phyloP scores from a whole-genome alignment of 345 rosid species.

The Euphorbia peplus region DNA sequence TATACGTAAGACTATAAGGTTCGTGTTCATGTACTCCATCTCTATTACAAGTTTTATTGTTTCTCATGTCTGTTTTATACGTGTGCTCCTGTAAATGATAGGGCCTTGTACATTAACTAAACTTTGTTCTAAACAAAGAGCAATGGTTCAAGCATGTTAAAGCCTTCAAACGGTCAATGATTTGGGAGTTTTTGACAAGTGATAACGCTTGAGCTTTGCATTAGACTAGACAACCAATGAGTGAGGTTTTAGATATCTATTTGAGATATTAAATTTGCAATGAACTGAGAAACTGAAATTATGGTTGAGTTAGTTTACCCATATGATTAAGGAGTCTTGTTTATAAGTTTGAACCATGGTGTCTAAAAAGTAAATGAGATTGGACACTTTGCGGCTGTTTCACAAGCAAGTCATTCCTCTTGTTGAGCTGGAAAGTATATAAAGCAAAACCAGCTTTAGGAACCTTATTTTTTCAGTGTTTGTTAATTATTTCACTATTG shows the following conservation, averaged over 20 bases:
- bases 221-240: background rate
- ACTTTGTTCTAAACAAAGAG: background rate
- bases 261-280: too few relatives aligned
- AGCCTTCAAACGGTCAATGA: background rate
- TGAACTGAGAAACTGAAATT: too few relatives aligned
- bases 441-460: too few relatives aligned
- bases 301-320: too few relatives aligned
- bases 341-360: background rate
- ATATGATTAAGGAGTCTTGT: background rate
- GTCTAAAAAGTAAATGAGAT: slow-evolving; percentile 5
- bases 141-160: background rate
- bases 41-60: background rate
- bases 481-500: too few relatives aligned
- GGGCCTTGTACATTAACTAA: background rate
- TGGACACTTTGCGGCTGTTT: background rate
- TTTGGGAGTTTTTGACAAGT: background rate
- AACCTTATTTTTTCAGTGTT: too few relatives aligned
- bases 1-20: slow-evolving; percentile 37
- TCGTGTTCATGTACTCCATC: background rate
- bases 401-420: background rate
- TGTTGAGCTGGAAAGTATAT: background rate
- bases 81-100: background rate
- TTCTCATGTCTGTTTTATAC: background rate
- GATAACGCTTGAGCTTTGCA: background rate
- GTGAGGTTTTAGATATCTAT: too few relatives aligned